Base-by-base conservation (phyloP, 768 basidiomycete genomes). In the Tubosaeta sp. region DNA sequence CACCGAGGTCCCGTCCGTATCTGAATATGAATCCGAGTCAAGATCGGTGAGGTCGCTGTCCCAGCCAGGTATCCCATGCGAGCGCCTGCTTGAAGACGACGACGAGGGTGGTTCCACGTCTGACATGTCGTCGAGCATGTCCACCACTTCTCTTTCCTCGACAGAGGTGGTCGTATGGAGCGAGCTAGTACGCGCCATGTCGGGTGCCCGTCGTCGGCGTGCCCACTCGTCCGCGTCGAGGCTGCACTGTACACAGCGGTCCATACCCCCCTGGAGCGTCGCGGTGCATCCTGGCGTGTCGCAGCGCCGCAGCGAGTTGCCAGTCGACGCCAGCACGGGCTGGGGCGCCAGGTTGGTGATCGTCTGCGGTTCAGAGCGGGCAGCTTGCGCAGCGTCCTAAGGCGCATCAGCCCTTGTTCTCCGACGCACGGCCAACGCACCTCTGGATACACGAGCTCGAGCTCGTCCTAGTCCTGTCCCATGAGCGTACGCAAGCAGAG, bases 21-120 rank as follows among this genome's bases (percentile, higher is more conserved):
- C 27, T 27, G 27, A 27, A 27, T 27, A 6, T 27, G 27, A 4
- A 5, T 39, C 38, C 21, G 36, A 38, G 19, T 19, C 19, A 4
- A 64, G 47, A 1, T 62, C 51, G 6, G 62, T 59, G 45, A 66
- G 54, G 41, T 64, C 59, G n/a, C 64, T 61, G 25, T 62, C 59
- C 64, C 64, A 64, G 31, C 56, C 50, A 3, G 43, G 47, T 27
- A 59, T 49, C 10, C 18, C 29, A 2, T 19, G n/a, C n/a, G n/a
- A n/a, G n/a, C 27, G 18, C 21, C 29, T 49, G 45, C 46, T 22
- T 1, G 57, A 39, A 22, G 52, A 49, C 9, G 51, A 44, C 1
- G 51, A 10, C 0, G 36, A 29, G 10, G 43, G 25, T 27, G 48
- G 7, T 25, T 50, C 58, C 4, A n/a, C 41, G 6, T 48, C 52